Base-by-base conservation (phyloP, 169 alveolate species). In the Plasmodium adleri region DNA sequence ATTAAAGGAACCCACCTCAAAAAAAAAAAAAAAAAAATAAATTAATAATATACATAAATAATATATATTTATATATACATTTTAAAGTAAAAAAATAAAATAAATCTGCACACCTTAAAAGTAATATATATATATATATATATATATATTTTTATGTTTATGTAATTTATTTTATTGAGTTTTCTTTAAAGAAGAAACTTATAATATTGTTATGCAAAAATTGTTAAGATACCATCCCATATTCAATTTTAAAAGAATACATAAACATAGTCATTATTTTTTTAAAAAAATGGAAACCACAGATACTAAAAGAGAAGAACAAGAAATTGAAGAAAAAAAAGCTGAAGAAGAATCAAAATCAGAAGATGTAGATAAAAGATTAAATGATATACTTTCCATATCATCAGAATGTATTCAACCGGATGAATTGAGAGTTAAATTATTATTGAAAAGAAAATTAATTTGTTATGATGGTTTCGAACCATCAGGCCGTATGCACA, bases 401-500 rank as follows among this genome's bases (percentile, higher is more conserved):
- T 96, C 95, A 3, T 92, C 85, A 8, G 98, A 96, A 54, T 96
- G 98, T 74, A 91, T 96, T 39, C 94, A 94, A 67, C 92, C 91
- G 12, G 96, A 94, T 15, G 95, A 83, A 63, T 56, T 83, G 52
- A 70, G 47, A 73, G 58, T 45, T 49, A 83, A 73, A 62, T 58
- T 83, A 6, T 72, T 70, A 26, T 39, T 56, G 15, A 71, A 70
- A 28, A 67, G 85, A 32, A 70, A 43, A 26, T n/a, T 78, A 96
- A 96, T 96, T 26, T 96, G 99, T 91, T 99, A 99, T 92, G 99
- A 99, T 95, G 99, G 99, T 17, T 99, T 99, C 91, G 99, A 99
- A 92, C 99, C 99, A 3, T 97, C 99, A 10, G 99, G 99, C 22
- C 95, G 99, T 72, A 98, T 99, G 99, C 99, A 99, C 94, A 98